These are phyloP conservation scores for Tilletia setariae DNA, from an alignment of 1,284 basidiomycete genomes.

Conservation along the genomic window DNA sequence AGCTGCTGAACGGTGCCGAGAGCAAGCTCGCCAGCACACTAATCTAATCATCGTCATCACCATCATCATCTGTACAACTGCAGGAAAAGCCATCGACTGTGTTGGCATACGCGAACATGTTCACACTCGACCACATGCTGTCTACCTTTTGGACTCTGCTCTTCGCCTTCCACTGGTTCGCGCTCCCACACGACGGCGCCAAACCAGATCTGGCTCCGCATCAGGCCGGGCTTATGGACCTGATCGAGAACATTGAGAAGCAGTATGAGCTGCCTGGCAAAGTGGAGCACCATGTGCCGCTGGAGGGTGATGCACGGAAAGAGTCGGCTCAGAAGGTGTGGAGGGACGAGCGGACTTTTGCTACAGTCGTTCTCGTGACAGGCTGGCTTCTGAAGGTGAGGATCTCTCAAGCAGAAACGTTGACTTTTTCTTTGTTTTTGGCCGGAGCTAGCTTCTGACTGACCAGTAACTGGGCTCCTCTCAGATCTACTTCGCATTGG, in stretches of 20 bases:
- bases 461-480: not conserved
- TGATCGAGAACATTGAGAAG: constrained; percentile 50
- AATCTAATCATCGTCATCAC: not conserved
- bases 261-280: constrained; percentile 37
- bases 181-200: constrained; percentile 19
- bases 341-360: constrained; percentile 81
- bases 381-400: constrained; percentile 87
- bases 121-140: constrained; percentile 85
- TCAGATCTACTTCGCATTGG: constrained; percentile 84
- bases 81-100: constrained; percentile 58
- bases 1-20: not conserved
- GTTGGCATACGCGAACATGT: constrained; percentile 86
- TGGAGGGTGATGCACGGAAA: constrained; percentile 56
- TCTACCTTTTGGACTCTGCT: constrained; percentile 87
- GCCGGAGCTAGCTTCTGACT: too few relatives aligned
- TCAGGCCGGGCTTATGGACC: constrained; percentile 50
- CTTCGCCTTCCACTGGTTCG: constrained; percentile 79
- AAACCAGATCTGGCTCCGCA: constrained; percentile 27
- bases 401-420: constrained; percentile 16
- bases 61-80: too few relatives aligned
- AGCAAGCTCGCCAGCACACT: not conserved
- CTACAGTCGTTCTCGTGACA: constrained; percentile 70
- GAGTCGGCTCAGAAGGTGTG: constrained; percentile 61
- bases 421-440: too few relatives aligned
- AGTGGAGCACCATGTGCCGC: constrained; percentile 43